Evolutionary conservation across 1,284 basidiomycete species (phyloP), one percentile per base, ranked within the genome.

Genomic region (Pulveroboletus sp.): DNA sequence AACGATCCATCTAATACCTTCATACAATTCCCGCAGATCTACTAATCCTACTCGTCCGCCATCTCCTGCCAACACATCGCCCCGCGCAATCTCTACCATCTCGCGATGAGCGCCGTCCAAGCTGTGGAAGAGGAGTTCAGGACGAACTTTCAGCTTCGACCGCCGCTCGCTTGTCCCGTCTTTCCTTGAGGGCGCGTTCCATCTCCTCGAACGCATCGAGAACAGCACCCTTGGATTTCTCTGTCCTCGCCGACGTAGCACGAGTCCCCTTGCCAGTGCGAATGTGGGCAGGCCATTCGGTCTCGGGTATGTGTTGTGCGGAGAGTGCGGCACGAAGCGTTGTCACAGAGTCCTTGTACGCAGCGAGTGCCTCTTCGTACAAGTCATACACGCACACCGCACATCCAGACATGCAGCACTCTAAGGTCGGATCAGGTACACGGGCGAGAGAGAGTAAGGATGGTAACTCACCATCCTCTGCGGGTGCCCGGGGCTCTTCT

Each of bases 371-470:
- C 48, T 94, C 92, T 52, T 89, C 84, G 72, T 95, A 93, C 26
- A 95, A 74, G 63, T 94, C 92, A 70, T 95, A 91, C 9, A 95
- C 90, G 72, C 94, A 96, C 35, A 94, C 76, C 0, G 92, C 90
- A 65, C 94, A 96, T 29, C 92, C 92, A 11, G 91, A 93, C 92
- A 94, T 94, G 74, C 93, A 95, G 72, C 93, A 94, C 73, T 94
- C 91, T 93, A 62, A 28, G 42, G 49, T 43, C 12, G 26, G 43
- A 14, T 60, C 22, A 31, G 47, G 29, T 14, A 26, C 7, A 9
- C 25, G 7, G 12, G 20, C 25, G 12, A 5, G 24, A n/a, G 11
- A 9, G 28, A 24, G 7, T 1, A 26, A 15, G 38, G 24, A 24
- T 1, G 3, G 22, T 4, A 33, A 31, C 56, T 9, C 2, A 74